phyloP scores from a whole-genome alignment of 202 grass and related monocot genomes.

The Bolboschoenoplectus hybrid region DNA sequence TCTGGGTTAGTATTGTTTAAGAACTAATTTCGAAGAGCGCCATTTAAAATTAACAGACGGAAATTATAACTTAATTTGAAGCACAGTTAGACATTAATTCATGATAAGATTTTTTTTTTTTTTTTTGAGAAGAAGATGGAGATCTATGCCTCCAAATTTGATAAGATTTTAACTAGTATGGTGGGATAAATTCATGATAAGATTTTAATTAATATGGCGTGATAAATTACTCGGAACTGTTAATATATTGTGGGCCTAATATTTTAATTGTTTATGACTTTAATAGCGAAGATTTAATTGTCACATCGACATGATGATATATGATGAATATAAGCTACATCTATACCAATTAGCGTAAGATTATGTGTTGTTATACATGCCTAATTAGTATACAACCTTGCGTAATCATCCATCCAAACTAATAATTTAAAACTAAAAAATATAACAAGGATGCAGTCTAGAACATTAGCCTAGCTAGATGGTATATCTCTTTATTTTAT shows the following conservation, averaged over 20 bases:
- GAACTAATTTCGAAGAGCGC: background rate
- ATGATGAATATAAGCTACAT: background rate
- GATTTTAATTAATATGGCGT: background rate
- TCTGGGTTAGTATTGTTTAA: background rate
- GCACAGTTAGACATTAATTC: background rate
- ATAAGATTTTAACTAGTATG: too few species aligned
- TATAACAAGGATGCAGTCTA: background rate
- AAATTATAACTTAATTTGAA: background rate
- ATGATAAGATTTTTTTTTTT: background rate
- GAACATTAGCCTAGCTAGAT: background rate
- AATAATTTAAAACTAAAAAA: background rate
- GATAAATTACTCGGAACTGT: background rate
- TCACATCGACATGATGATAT: background rate
- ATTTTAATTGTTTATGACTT: background rate
- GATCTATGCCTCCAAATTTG: too few species aligned
- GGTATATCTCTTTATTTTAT: background rate
- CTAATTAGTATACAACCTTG: background rate
- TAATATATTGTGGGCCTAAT: background rate
- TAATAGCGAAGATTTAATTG: background rate
- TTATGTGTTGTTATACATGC: too few species aligned
- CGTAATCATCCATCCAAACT: background rate
- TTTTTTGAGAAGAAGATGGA: too few species aligned
- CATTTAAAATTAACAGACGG: background rate
- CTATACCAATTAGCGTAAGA: background rate
- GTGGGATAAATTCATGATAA: background rate